Evolutionary conservation across 139 green algal genomes (phyloP).

Genomic region (Chloropicon primus): DNA sequence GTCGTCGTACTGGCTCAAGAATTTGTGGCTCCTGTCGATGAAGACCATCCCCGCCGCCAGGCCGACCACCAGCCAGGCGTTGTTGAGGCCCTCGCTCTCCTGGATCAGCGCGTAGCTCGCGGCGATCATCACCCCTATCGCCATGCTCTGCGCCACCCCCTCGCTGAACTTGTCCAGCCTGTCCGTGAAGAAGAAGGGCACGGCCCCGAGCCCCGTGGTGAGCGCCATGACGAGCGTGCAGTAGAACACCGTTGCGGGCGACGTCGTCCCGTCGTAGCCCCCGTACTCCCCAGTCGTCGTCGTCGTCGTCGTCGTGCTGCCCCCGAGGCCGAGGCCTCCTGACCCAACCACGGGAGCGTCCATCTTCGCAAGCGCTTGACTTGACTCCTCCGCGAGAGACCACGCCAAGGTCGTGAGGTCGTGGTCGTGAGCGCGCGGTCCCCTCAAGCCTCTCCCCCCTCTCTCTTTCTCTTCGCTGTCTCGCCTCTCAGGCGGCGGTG

Average conservation of each 20-base stretch:
- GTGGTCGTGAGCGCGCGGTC: too few species aligned
- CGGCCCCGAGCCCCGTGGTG: slow-evolving; percentile 31
- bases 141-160: slow-evolving; percentile 76
- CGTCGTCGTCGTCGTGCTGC: too few species aligned
- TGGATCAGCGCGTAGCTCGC: slow-evolving; percentile 88
- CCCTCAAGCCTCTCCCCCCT: too few species aligned
- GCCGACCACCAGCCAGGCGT: slow-evolving; percentile 29
- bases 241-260: neutral
- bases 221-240: neutral
- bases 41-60: slow-evolving; percentile 21
- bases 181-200: slow-evolving; percentile 61
- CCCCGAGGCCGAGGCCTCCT: too few species aligned
- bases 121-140: slow-evolving; percentile 93
- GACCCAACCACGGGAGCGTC: too few species aligned
- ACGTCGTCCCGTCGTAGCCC: too few species aligned
- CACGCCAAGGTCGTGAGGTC: too few species aligned
- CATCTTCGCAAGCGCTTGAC: too few species aligned
- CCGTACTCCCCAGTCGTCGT: too few species aligned
- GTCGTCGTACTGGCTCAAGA: slow-evolving; percentile 42
- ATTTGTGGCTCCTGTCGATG: slow-evolving; percentile 25
- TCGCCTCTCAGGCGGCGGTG: too few species aligned
- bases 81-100: slow-evolving; percentile 48
- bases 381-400: too few species aligned
- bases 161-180: slow-evolving; percentile 24
- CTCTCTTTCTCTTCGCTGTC: too few species aligned